Evolutionary conservation across 768 basidiomycete species (phyloP).

Genomic region (Tylopilus felleus): DNA sequence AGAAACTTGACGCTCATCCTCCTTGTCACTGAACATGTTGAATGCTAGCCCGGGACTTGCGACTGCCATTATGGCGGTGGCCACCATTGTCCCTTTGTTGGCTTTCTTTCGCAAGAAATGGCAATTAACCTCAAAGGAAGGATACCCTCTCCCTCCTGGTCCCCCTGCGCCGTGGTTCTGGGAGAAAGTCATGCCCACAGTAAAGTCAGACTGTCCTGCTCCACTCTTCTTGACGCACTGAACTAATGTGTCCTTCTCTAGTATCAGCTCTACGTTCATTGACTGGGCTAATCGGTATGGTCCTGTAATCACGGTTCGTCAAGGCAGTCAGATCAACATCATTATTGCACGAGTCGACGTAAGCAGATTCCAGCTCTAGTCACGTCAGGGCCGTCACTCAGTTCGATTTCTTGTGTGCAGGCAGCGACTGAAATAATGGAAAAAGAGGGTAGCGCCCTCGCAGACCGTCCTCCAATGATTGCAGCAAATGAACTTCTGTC

Average conservation of each 20-base stretch:
- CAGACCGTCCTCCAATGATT: constrained; percentile 50
- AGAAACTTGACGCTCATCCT: background rate
- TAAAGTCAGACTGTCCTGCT: too few species aligned
- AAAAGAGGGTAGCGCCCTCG: constrained; percentile 49
- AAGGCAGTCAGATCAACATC: constrained; percentile 34
- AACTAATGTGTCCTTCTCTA: background rate
- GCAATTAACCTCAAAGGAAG: too few species aligned
- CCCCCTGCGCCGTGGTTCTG: too few species aligned
- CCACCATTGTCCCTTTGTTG: background rate
- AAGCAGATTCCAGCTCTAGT: background rate
- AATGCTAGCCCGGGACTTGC: background rate
- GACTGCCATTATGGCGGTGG: background rate
- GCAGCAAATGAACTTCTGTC: constrained; percentile 54
- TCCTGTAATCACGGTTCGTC: constrained; percentile 52
- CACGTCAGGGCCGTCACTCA: background rate
- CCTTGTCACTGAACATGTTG: background rate
- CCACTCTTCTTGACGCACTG: too few species aligned
- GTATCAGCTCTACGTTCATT: constrained; percentile 35
- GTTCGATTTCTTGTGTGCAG: constrained; percentile 19
- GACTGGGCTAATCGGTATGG: constrained; percentile 57
- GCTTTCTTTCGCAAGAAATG: background rate
- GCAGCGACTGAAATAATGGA: constrained; percentile 62
- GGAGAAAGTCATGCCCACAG: too few species aligned
- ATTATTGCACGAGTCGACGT: constrained; percentile 21
- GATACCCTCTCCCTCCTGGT: too few species aligned